These are phyloP conservation scores for Sporisorium sorghi DNA, from an alignment of 1,284 basidiomycete species.

Conservation along the genomic window DNA sequence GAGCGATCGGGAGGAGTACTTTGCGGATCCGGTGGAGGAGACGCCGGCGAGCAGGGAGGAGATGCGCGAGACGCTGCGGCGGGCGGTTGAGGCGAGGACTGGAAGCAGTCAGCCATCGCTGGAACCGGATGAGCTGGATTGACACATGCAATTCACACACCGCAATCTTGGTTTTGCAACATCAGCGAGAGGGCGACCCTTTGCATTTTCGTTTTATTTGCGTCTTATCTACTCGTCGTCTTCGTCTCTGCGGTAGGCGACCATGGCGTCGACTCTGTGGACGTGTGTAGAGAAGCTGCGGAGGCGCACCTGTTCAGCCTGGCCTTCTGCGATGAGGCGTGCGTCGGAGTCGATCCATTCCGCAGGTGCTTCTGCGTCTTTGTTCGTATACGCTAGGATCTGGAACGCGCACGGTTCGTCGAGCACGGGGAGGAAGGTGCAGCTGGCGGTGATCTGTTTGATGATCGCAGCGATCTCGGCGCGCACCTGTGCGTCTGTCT, in stretches of 20 bases:
- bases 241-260: conserved; percentile 70
- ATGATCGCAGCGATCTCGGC: conserved; percentile 97
- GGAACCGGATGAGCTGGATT: conserved; percentile 52
- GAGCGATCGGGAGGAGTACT: conserved; percentile 35
- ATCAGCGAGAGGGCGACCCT: background rate
- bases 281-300: conserved; percentile 70
- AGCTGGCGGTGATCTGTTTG: conserved; percentile 96
- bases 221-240: conserved; percentile 56
- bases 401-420: conserved; percentile 92
- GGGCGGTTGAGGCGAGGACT: conserved; percentile 30
- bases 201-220: background rate
- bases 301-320: conserved; percentile 90
- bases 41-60: conserved; percentile 12
- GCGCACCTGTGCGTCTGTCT: conserved; percentile 89
- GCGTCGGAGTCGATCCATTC: conserved; percentile 96
- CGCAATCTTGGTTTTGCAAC: background rate
- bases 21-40: background rate
- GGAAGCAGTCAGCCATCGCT: conserved; percentile 8
- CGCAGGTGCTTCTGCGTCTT: conserved; percentile 81
- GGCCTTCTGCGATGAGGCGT: conserved; percentile 90
- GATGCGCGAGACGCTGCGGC: conserved; percentile 32
- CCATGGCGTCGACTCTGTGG: conserved; percentile 70
- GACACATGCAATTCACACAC: conserved; percentile 1
- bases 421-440: conserved; percentile 93
- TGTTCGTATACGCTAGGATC: conserved; percentile 85